Percentiles rank a stretch among this genome's conserved stretches.
These are phyloP conservation scores for Stephanodiscus triporus DNA, from an alignment of 108 stramenopile genomes.

Conservation along the genomic window DNA sequence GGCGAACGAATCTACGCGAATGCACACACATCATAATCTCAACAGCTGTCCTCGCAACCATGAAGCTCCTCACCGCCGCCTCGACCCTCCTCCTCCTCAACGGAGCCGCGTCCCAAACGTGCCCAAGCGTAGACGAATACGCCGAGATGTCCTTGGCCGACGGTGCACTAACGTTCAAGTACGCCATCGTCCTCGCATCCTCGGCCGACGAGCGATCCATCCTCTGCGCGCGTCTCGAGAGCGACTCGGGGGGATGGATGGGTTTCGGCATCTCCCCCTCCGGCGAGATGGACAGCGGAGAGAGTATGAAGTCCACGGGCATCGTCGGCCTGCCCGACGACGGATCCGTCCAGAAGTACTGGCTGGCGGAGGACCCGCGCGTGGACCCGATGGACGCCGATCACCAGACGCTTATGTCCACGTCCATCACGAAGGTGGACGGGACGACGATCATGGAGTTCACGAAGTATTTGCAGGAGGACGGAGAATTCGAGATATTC, in stretches of 20 bases:
- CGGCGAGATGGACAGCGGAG: slow-evolving; percentile 25
- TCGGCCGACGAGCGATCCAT: slow-evolving; percentile 15
- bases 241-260: slow-evolving; percentile 19
- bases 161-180: background rate
- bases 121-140: background rate
- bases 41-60: background rate
- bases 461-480: too few species aligned
- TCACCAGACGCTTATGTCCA: too few species aligned
- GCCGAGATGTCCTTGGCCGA: background rate
- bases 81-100: slow-evolving; percentile 2
- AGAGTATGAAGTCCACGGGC: background rate
- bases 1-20: too few species aligned
- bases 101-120: slow-evolving; percentile 2
- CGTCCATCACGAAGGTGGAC: too few species aligned
- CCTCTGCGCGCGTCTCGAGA: slow-evolving; percentile 16
- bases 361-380: too few species aligned
- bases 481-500: too few species aligned
- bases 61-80: slow-evolving; percentile 9
- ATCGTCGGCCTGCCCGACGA: too few species aligned
- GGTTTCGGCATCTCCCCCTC: slow-evolving; percentile 29
- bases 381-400: too few species aligned
- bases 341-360: too few species aligned
- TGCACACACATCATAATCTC: too few species aligned
- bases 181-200: slow-evolving; percentile 10
- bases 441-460: too few species aligned